Evolutionary conservation across 805 yeast genomes (phyloP).

Genomic region (Yarrowia phangngaensis): DNA sequence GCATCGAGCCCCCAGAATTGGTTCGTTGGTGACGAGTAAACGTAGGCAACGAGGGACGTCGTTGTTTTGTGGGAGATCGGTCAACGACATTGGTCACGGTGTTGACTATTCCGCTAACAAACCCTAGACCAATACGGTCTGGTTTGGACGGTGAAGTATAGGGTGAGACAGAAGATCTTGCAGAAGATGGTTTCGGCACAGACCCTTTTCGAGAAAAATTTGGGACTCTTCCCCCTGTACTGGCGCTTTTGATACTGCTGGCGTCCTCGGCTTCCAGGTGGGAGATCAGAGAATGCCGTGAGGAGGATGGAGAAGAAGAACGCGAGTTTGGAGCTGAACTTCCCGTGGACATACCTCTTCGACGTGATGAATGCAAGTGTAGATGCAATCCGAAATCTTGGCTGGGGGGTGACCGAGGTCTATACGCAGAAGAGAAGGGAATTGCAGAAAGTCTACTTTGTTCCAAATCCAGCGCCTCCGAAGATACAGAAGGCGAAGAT

Average conservation of each 20-base stretch:
- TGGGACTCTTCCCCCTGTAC: slow-evolving; percentile 1
- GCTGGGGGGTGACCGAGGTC: slow-evolving; percentile 18
- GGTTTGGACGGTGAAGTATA: slow-evolving; percentile 23
- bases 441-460: background rate
- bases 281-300: background rate
- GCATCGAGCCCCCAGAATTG: slow-evolving; percentile 12
- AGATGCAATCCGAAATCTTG: slow-evolving; percentile 10
- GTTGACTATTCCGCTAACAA: slow-evolving; percentile 14
- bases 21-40: slow-evolving; percentile 14
- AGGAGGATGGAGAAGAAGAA: slow-evolving; percentile 7
- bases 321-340: slow-evolving; percentile 12
- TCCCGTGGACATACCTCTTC: slow-evolving; percentile 14
- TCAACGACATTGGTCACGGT: slow-evolving; percentile 3
- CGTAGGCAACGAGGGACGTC: slow-evolving; percentile 10
- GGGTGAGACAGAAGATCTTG: slow-evolving; percentile 3
- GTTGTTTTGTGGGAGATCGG: slow-evolving; percentile 5
- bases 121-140: slow-evolving; percentile 4
- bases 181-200: slow-evolving; percentile 5
- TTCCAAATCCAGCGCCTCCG: background rate
- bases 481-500: slow-evolving; percentile 6
- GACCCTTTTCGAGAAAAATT: slow-evolving; percentile 14
- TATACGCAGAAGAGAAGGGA: slow-evolving; percentile 11
- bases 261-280: background rate
- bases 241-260: slow-evolving; percentile 7
- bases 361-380: slow-evolving; percentile 5